These are phyloP conservation scores for Metschnikowia santaceciliae DNA, from an alignment of 805 yeast genomes.

Conservation along the genomic window DNA sequence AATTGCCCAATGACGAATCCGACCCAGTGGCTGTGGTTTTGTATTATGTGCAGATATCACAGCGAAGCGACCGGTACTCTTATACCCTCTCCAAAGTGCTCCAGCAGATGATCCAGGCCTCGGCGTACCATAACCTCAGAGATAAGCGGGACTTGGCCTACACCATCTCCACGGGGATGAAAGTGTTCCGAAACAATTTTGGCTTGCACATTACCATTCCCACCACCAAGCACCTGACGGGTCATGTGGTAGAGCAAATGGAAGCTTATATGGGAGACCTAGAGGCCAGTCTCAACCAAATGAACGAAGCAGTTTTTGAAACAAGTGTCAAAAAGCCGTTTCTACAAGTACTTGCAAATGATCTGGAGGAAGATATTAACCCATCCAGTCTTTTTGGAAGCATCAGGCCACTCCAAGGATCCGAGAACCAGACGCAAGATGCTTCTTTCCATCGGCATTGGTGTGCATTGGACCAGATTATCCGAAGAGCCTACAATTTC, in stretches of 20 bases:
- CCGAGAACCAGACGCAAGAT: slow-evolving; percentile 21
- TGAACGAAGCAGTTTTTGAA: slow-evolving; percentile 31
- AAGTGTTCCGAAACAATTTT: slow-evolving; percentile 46
- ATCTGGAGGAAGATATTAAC: slow-evolving; percentile 1
- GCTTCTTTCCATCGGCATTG: slow-evolving; percentile 35
- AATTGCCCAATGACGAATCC: not conserved
- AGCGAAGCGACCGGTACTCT: slow-evolving; percentile 29
- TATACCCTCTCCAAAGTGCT: slow-evolving; percentile 44
- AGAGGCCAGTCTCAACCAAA: slow-evolving; percentile 27
- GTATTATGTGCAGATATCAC: slow-evolving; percentile 56
- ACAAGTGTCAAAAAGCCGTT: slow-evolving; percentile 26
- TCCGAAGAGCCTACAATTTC: slow-evolving; percentile 41
- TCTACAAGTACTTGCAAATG: slow-evolving; percentile 16
- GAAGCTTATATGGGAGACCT: slow-evolving; percentile 45
- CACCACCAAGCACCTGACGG: slow-evolving; percentile 46
- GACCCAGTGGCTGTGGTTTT: slow-evolving; percentile 33
- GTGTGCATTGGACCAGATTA: slow-evolving; percentile 47
- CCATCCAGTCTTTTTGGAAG: slow-evolving; percentile 23
- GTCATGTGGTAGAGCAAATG: slow-evolving; percentile 40
- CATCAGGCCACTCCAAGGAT: slow-evolving; percentile 24
- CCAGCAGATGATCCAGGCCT: slow-evolving; percentile 43
- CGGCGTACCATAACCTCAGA: slow-evolving; percentile 47
- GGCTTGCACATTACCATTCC: slow-evolving; percentile 59
- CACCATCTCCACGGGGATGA: slow-evolving; percentile 52
- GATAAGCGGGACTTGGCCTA: slow-evolving; percentile 60